phyloP scores from a whole-genome alignment of 495 filamentous ascomycete species.

The Acidiella bohemica region DNA sequence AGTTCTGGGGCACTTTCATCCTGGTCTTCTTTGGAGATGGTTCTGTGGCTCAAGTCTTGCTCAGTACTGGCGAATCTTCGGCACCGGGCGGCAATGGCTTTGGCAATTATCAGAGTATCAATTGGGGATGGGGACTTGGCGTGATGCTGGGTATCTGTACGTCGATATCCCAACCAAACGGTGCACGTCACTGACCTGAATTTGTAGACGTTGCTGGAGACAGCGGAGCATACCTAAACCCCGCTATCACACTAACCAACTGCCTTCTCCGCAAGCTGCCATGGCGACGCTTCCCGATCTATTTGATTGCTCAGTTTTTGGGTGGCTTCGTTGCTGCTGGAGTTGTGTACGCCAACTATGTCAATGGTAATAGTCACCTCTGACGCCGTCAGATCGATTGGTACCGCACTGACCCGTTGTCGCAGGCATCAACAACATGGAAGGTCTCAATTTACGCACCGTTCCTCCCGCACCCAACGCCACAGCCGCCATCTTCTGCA shows the following conservation, averaged over 20 bases:
- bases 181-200: no score
- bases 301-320: conserved; percentile 24
- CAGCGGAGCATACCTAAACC: conserved; percentile 43
- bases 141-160: conserved; percentile 51
- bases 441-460: conserved; percentile 30
- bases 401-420: background rate
- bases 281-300: conserved; percentile 36
- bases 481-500: conserved; percentile 53
- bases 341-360: conserved; percentile 28
- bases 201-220: background rate
- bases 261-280: conserved; percentile 49
- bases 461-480: conserved; percentile 39
- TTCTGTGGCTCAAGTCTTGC: conserved; percentile 19
- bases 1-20: conserved; percentile 49
- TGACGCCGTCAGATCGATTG: conserved; percentile 1
- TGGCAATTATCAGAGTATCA: conserved; percentile 19
- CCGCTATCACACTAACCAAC: conserved; percentile 49
- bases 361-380: conserved; percentile 1
- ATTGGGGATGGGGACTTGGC: conserved; percentile 16
- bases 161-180: no score
- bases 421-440: background rate
- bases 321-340: conserved; percentile 24
- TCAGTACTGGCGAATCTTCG: conserved; percentile 5
- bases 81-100: conserved; percentile 18
- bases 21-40: conserved; percentile 31